Conservation (phyloP, 2,329 filamentous ascomycete genomes). For the Aphanoascus verrucosus region DNA sequence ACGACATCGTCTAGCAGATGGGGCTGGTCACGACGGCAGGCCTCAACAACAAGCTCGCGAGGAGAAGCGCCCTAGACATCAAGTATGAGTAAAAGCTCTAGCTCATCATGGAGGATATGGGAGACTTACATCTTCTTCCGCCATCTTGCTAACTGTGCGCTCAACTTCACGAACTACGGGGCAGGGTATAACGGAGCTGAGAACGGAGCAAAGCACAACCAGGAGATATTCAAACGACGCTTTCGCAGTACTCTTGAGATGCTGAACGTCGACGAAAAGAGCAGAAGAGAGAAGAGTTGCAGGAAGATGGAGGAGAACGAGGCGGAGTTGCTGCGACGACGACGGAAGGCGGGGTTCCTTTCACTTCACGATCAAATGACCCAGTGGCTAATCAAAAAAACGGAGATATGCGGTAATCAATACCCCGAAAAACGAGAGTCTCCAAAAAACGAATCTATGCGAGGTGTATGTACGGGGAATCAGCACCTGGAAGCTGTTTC, state of each 20-base stretch:
- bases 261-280: background rate
- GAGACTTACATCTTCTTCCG: constrained; percentile 33
- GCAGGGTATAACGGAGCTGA: background rate
- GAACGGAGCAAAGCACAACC: background rate
- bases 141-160: constrained; percentile 24
- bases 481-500: constrained; percentile 17
- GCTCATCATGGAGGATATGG: background rate
- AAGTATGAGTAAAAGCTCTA: constrained; percentile 8
- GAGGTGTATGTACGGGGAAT: constrained; percentile 7
- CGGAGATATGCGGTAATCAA: constrained; percentile 2
- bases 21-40: constrained; percentile 85
- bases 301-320: background rate
- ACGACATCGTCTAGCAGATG: constrained; percentile 71
- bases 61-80: constrained; percentile 63
- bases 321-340: background rate
- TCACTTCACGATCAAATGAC: background rate
- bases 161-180: background rate
- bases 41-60: constrained; percentile 78
- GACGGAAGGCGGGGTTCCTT: constrained; percentile 6
- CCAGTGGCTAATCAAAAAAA: background rate
- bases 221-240: background rate
- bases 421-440: constrained; percentile 7
- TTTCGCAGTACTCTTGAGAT: background rate
- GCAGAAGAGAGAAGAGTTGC: background rate
- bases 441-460: constrained; percentile 7